Conservation (phyloP, 2,329 filamentous ascomycete genomes). For the Orbilia ellipsospora region DNA sequence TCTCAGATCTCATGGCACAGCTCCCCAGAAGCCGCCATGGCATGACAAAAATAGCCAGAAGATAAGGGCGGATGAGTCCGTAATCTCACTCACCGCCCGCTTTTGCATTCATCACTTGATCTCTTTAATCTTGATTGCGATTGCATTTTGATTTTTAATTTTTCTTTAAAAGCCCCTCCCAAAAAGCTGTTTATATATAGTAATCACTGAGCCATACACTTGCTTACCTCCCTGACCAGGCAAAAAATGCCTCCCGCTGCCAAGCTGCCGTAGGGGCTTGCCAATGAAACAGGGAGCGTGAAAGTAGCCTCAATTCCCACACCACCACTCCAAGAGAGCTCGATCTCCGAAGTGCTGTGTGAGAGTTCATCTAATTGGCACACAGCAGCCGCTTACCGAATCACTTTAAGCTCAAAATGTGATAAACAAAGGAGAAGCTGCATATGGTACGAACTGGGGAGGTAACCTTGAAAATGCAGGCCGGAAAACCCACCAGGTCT, state of each 20-base stretch:
- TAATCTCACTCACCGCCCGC: too few species aligned
- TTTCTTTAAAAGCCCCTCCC: neutral
- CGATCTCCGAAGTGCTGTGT: constrained; percentile 41
- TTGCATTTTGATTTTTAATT: too few species aligned
- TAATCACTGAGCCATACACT: constrained; percentile 10
- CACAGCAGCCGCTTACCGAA: constrained; percentile 28
- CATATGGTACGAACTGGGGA: constrained; percentile 5
- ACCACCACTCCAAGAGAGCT: neutral
- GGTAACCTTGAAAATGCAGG: constrained; percentile 32
- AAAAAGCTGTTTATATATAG: constrained; percentile 19
- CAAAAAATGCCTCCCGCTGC: constrained; percentile 14
- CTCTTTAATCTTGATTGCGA: too few species aligned
- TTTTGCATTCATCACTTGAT: too few species aligned
- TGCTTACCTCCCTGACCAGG: constrained; percentile 7
- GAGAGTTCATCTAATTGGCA: constrained; percentile 29
- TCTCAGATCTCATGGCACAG: too few species aligned
- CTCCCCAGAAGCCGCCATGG: too few species aligned
- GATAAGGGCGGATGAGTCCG: too few species aligned
- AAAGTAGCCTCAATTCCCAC: neutral
- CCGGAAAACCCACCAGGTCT: constrained; percentile 17
- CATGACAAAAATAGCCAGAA: too few species aligned
- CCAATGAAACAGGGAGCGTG: constrained; percentile 35
- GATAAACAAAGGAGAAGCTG: constrained; percentile 38
- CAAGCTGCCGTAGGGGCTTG: neutral
- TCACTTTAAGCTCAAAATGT: constrained; percentile 22